Base-by-base conservation (phyloP, 805 yeast species). In the Suhomyces xylopsoci region DNA sequence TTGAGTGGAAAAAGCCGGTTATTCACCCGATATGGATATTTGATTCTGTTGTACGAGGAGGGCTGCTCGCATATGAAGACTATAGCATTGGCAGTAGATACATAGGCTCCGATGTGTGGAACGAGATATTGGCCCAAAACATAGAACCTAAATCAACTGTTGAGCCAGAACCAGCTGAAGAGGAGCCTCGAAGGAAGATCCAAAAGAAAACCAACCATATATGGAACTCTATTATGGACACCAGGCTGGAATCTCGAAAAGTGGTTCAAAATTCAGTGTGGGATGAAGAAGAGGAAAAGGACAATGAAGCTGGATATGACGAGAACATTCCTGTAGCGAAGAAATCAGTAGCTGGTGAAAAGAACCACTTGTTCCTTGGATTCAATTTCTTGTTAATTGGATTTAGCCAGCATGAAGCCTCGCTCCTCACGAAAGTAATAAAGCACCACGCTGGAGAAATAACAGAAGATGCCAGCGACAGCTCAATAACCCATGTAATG, bases 1-100 rank as follows among this genome's bases (percentile, higher is more conserved):
- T 74, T 2, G 81, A 80, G 60, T 80, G 84, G 84, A 67, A 69
- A 9, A 76, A 77, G 4, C 82, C 82, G 1, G 74, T 74, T 1
- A 76, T 80, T 26, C 82, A 80, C 59, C 84, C 85, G 0, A 60
- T 73, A 36, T 81, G 81, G 80, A 64, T 81, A 3, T 62, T 68
- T 28, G 83, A 81, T 61, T 70, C 79, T 51, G 60, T 74, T 15
- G 60, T 66, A 22, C 68, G 84, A 46, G 77, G 76, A 2, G 80
- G 81, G 1, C 67, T 76, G 2, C 58, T 81, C 19, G 71, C 70
- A 26, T 63, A 67, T 47, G 62, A 67, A 8, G 76, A 73, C 56
- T 81, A 81, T 58, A 45, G 58, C 45, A 54, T 53, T 5, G 53
- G 48, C 22, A 55, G 47, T 30, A 36, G 49, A 7, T 59, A 59